Percentiles rank a stretch among this genome's conserved stretches.
phyloP scores from a whole-genome alignment of 352 stramenopile genomes.

The Globisporangium ultimum region DNA sequence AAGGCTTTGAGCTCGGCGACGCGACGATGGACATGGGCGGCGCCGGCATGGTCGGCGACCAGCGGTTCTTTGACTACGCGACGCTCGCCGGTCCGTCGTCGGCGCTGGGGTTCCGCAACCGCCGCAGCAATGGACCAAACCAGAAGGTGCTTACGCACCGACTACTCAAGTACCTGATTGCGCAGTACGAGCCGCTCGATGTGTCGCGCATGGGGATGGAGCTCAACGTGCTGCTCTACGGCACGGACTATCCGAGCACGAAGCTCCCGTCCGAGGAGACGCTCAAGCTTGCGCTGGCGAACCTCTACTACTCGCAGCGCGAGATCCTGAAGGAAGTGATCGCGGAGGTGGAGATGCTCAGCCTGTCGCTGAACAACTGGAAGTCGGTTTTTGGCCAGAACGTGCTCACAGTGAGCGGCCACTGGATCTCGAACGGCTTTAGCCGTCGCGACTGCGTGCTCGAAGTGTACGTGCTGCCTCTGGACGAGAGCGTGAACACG shows the following conservation, averaged over 20 bases:
- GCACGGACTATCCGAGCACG: conserved; percentile 29
- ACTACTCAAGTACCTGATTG: conserved; percentile 72
- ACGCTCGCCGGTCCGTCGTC: conserved; percentile 11
- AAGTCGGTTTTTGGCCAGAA: conserved; percentile 77
- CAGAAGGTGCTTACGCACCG: conserved; percentile 71
- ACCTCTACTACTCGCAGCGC: conserved; percentile 77
- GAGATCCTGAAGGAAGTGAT: conserved; percentile 81
- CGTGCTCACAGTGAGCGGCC: conserved; percentile 71
- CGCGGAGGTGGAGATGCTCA: conserved; percentile 67
- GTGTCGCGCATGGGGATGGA: conserved; percentile 65
- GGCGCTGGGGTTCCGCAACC: conserved; percentile 9
- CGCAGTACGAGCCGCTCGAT: conserved; percentile 72
- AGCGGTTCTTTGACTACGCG: conserved; percentile 54
- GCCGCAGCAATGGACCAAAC: conserved; percentile 22
- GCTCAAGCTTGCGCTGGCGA: conserved; percentile 67
- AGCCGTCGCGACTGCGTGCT: conserved; percentile 71
- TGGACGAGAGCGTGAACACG: conserved; percentile 76
- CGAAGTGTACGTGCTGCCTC: conserved; percentile 70
- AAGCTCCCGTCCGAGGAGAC: conserved; percentile 65
- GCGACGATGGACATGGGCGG: conserved; percentile 38
- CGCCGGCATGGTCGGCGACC: conserved; percentile 17
- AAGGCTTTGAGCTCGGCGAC: conserved; percentile 50
- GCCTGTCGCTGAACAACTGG: conserved; percentile 79
- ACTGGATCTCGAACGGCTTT: conserved; percentile 79
- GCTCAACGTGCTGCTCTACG: conserved; percentile 55